Percentiles rank a stretch among this genome's conserved stretches.
These are phyloP conservation scores for Linnemannia schmuckeri DNA, from an alignment of 192 early-diverging fungal genomes.

Conservation along the genomic window DNA sequence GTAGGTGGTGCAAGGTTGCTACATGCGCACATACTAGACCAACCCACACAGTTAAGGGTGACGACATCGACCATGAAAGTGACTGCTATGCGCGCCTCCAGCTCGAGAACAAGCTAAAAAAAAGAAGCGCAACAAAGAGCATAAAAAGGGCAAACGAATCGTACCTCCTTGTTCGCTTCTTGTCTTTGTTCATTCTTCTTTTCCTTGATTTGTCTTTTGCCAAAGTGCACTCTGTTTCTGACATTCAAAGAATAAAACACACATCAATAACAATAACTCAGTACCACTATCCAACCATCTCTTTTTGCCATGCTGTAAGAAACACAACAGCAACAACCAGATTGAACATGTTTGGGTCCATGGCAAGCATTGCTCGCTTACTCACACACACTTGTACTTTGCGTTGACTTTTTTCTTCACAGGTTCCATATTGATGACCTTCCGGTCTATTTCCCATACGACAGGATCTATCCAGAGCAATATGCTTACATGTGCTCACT, in stretches of 20 bases:
- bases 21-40: too few relatives aligned
- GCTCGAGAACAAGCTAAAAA: too few relatives aligned
- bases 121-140: neutral
- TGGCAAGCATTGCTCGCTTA: neutral
- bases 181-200: neutral
- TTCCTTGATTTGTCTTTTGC: neutral
- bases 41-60: too few relatives aligned
- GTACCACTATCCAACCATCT: neutral
- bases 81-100: too few relatives aligned
- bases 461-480: slow-evolving; percentile 99
- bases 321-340: neutral
- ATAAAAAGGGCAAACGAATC: neutral
- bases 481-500: slow-evolving; percentile 98
- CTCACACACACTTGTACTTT: neutral
- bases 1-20: too few relatives aligned
- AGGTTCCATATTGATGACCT: slow-evolving; percentile 89
- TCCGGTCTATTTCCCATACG: slow-evolving; percentile 97
- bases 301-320: slow-evolving; percentile 19
- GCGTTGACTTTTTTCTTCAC: neutral
- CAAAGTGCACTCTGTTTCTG: neutral
- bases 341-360: neutral
- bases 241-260: neutral
- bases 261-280: neutral
- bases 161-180: neutral
- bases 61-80: too few relatives aligned